Percentiles rank a stretch among this genome's conserved stretches.
phyloP scores from a whole-genome alignment of 768 basidiomycete genomes.

The Psilocybe subaeruginosa region DNA sequence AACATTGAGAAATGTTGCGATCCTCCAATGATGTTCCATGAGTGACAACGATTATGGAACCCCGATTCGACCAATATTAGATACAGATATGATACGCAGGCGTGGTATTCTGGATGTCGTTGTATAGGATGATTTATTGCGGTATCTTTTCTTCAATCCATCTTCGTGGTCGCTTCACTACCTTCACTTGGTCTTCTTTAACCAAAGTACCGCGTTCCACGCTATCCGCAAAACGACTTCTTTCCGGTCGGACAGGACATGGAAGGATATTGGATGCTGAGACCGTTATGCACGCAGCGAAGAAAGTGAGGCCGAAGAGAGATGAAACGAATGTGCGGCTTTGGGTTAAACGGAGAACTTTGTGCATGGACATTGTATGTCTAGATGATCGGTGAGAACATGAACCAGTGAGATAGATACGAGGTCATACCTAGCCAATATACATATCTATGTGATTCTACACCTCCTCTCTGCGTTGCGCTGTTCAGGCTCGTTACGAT shows the following conservation, averaged over 20 bases:
- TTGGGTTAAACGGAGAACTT: conserved; percentile 63
- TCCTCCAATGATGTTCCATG: not conserved
- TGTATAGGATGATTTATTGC: conserved; percentile 18
- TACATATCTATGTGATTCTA: conserved; percentile 26
- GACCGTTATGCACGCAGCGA: conserved; percentile 79
- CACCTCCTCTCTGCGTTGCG: conserved; percentile 7
- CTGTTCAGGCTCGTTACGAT: not conserved
- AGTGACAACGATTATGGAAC: not conserved
- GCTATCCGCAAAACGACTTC: conserved; percentile 62
- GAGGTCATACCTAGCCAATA: conserved; percentile 21
- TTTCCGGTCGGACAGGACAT: conserved; percentile 71
- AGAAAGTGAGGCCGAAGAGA: conserved; percentile 80
- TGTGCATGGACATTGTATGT: conserved; percentile 58
- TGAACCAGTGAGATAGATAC: not conserved
- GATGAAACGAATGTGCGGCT: conserved; percentile 76
- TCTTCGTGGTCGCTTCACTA: conserved; percentile 64
- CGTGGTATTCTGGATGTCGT: not conserved
- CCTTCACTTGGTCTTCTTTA: conserved; percentile 44
- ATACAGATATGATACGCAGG: not conserved
- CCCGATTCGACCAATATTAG: not conserved
- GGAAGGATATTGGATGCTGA: conserved; percentile 79
- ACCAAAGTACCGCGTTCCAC: conserved; percentile 30
- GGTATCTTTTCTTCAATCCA: conserved; percentile 82
- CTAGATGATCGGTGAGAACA: conserved; percentile 18
- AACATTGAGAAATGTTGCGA: conserved; percentile 23